Evolutionary conservation across 176 grass and related monocot species (phyloP).

Genomic region (Carex cristatella): DNA sequence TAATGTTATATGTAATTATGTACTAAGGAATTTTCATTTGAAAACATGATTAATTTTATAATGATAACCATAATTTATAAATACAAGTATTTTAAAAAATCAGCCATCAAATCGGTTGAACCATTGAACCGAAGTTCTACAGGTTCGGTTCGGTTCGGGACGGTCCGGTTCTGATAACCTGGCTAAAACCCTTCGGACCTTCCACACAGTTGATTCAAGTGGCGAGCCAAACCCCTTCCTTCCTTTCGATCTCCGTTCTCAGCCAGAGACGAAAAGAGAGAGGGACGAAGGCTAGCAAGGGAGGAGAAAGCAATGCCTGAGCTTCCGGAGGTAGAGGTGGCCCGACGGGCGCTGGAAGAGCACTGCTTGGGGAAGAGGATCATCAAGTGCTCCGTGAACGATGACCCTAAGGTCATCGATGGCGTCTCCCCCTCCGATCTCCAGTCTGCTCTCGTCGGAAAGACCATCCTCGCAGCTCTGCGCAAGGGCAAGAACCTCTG

Average conservation of each 20-base stretch:
- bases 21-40: no score
- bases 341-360: constrained; percentile 43
- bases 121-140: no score
- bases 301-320: constrained; percentile 38
- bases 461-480: constrained; percentile 26
- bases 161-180: no score
- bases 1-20: no score
- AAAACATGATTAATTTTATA: no score
- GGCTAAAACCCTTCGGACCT: not conserved
- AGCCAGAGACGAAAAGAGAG: not conserved
- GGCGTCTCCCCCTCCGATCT: constrained; percentile 37
- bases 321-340: constrained; percentile 56
- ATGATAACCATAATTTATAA: no score
- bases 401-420: constrained; percentile 57
- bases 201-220: not conserved
- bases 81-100: no score
- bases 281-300: not conserved
- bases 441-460: constrained; percentile 35
- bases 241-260: not conserved
- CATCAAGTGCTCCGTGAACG: constrained; percentile 18
- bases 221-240: no score
- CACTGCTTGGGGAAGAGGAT: constrained; percentile 42
- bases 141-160: no score
- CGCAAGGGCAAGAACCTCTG: constrained; percentile 58
- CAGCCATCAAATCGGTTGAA: no score